Conservation (phyloP, 1,284 basidiomycete genomes). For the Cystobasidiaceae sp. region DNA sequence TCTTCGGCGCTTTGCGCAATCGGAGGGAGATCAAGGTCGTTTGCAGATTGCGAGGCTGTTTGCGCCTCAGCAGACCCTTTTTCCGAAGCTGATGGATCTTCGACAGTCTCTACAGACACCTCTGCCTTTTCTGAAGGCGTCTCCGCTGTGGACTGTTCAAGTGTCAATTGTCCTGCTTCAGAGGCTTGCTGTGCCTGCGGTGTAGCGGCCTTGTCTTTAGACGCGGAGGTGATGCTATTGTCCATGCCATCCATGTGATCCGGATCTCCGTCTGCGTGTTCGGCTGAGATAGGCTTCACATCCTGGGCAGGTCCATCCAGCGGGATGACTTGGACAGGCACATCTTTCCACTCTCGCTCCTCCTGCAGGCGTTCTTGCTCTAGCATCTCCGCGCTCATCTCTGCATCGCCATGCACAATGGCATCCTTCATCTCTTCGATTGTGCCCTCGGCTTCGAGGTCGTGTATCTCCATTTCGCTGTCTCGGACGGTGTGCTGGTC, state of each 20-base stretch:
- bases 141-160: background rate
- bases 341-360: constrained; percentile 27
- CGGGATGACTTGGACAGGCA: background rate
- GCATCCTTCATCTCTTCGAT: constrained; percentile 23
- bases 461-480: constrained; percentile 22
- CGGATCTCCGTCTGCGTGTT: background rate
- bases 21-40: no score
- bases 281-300: background rate
- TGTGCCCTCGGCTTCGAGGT: constrained; percentile 4
- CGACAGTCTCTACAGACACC: no score
- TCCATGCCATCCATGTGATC: background rate
- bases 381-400: constrained; percentile 27
- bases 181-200: background rate
- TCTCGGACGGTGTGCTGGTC: background rate
- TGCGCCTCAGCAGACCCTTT: no score
- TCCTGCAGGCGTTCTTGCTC: constrained; percentile 14
- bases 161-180: background rate
- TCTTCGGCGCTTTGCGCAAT: background rate
- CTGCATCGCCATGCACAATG: constrained; percentile 6
- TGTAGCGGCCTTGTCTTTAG: no score
- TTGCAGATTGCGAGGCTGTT: no score
- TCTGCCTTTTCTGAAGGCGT: no score
- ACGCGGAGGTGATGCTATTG: background rate
- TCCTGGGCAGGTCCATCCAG: no score
- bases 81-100: no score